Conservation (phyloP, 176 grass and related monocot species). For the Lolium multiflorum region DNA sequence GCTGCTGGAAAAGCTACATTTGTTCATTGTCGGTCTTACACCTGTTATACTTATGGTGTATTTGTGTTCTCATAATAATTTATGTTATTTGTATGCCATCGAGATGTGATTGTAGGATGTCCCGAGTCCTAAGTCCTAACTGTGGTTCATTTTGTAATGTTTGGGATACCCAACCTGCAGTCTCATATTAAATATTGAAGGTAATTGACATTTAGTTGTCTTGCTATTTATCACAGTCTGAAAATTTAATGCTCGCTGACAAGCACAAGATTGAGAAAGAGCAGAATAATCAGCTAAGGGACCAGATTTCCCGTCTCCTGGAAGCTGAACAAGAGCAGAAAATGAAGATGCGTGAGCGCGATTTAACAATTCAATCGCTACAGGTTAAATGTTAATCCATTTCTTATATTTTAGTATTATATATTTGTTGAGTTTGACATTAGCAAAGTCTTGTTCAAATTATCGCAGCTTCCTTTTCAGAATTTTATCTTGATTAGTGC, state of each 20-base stretch:
- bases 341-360: slow-evolving; percentile 75
- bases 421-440: slow-evolving; percentile 36
- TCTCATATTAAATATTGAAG: slow-evolving; percentile 36
- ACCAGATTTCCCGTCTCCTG: slow-evolving; percentile 75
- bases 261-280: slow-evolving; percentile 93
- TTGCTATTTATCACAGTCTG: slow-evolving; percentile 66
- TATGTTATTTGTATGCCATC: slow-evolving; percentile 2
- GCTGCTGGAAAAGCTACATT: neutral
- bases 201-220: slow-evolving; percentile 37
- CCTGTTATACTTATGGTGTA: slow-evolving; percentile 23
- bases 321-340: slow-evolving; percentile 91
- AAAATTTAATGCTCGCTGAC: slow-evolving; percentile 88
- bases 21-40: slow-evolving; percentile 28
- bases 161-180: neutral
- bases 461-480: neutral
- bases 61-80: slow-evolving; percentile 17
- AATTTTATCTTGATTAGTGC: slow-evolving; percentile 18
- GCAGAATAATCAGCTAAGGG: slow-evolving; percentile 83
- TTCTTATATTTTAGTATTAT: slow-evolving; percentile 15
- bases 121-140: slow-evolving; percentile 1
- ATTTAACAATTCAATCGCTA: slow-evolving; percentile 78
- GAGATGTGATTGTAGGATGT: slow-evolving; percentile 16
- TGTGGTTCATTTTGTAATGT: slow-evolving; percentile 36
- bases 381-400: slow-evolving; percentile 65
- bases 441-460: slow-evolving; percentile 7